Evolutionary conservation across 768 basidiomycete species (phyloP), one percentile per base, ranked within the genome.

Genomic region (Suillus sp.): DNA sequence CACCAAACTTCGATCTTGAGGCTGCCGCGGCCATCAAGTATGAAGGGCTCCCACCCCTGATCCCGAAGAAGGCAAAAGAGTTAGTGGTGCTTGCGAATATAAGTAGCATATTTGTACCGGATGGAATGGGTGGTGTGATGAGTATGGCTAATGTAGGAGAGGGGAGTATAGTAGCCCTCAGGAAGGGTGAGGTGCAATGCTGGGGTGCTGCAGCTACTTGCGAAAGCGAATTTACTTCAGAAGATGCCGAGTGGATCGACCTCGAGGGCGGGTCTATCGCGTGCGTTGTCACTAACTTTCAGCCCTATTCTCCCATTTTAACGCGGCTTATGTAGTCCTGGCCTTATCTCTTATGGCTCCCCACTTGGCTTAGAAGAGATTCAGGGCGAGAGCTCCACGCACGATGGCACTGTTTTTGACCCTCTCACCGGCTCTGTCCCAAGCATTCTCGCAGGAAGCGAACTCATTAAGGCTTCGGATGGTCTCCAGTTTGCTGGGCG

Each of bases 11-110:
- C 78, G 84, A 87, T 45, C 78, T 81, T 61, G 90, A 91, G 68
- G 80, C 84, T 37, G 78, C 81, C 62, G 80, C 83, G 59, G 83
- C 88, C 3, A 62, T 91, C 20, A 71, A 81, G 64, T 87, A 87
- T 78, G 84, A 91, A 60, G 91, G 91, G 14, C 80, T 92, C 38
- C 90, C 90, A 7, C 90, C 91, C 27, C 76, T 94, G 45, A 76
- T 73, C 40, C 74, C 85, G 0, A 76, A 71, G 35, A 80, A 77
- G 32, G 72, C 72, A 62, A 65, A 69, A 37, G 76, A 76, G 51
- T 60, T 71, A 20, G 76, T 92, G 43, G 72, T 89, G 14, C 92
- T 93, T 80, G 82, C 79, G 22, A 90, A 91, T 68, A 87, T 93
- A 42, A 75, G 72, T 16, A 81, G 76, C 51, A 74, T 91, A 22